phyloP scores from a whole-genome alignment of 2,329 filamentous ascomycete species.

The Calonectria pseudoturangicola region DNA sequence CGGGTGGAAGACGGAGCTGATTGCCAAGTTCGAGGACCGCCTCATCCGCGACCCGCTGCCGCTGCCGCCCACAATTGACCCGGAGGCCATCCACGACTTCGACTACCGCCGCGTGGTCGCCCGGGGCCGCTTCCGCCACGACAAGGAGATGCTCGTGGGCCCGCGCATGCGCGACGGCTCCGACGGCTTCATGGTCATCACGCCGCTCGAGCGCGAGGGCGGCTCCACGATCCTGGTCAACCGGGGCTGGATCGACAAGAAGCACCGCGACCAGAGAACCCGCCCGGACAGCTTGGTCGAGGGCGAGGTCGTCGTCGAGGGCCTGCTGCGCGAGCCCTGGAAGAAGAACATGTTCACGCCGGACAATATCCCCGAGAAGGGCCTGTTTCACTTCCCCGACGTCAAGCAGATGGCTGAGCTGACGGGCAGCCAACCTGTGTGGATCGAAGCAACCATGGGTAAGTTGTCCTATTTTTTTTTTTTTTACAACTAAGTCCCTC shows the following conservation, averaged over 20 bases:
- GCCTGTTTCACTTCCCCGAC: conserved; percentile 96
- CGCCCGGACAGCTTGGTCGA: conserved; percentile 79
- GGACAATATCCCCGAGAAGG: conserved; percentile 86
- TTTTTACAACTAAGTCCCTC: background rate
- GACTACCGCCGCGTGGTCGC: conserved; percentile 91
- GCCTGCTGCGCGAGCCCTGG: conserved; percentile 90
- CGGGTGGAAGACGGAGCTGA: conserved; percentile 93
- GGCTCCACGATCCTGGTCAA: conserved; percentile 88
- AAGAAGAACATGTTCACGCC: conserved; percentile 99
- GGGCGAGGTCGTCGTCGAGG: conserved; percentile 86
- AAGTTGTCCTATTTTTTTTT: conserved; percentile 51
- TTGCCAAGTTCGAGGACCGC: conserved; percentile 94
- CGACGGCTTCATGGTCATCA: conserved; percentile 93
- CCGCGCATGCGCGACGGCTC: conserved; percentile 92
- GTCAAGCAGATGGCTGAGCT: conserved; percentile 91
- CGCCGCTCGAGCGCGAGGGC: conserved; percentile 85
- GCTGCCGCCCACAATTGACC: conserved; percentile 88
- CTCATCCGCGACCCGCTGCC: conserved; percentile 90
- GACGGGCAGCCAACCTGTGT: conserved; percentile 89
- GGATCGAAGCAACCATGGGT: conserved; percentile 98
- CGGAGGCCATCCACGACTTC: conserved; percentile 88
- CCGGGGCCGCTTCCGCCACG: conserved; percentile 84
- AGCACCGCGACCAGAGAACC: conserved; percentile 79
- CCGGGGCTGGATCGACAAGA: conserved; percentile 92
- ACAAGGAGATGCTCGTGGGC: conserved; percentile 96